These are phyloP conservation scores for Trichophyton benhamiae DNA, from an alignment of 2,329 filamentous ascomycete species.

Conservation along the genomic window DNA sequence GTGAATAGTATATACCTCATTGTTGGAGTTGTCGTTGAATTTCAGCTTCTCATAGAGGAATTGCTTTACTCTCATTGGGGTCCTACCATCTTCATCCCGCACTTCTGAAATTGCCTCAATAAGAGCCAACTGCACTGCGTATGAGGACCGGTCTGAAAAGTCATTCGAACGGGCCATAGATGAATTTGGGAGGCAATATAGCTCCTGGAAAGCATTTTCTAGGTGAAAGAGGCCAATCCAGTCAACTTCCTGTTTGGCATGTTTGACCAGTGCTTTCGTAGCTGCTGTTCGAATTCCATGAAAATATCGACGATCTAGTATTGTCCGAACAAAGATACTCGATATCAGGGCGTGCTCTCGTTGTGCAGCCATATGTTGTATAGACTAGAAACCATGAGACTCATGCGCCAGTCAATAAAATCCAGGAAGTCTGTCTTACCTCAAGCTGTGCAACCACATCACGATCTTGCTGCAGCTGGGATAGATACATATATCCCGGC, in stretches of 20 bases:
- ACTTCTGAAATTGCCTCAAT: constrained; percentile 68
- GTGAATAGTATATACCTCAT: constrained; percentile 37
- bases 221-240: constrained; percentile 77
- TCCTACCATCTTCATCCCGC: constrained; percentile 60
- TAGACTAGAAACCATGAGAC: constrained; percentile 37
- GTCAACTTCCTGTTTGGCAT: constrained; percentile 57
- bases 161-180: constrained; percentile 79
- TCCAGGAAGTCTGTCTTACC: constrained; percentile 23
- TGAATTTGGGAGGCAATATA: constrained; percentile 72
- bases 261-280: constrained; percentile 62
- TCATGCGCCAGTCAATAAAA: background rate
- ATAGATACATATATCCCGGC: constrained; percentile 95
- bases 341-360: constrained; percentile 69
- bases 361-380: constrained; percentile 59
- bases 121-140: constrained; percentile 73
- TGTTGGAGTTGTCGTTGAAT: constrained; percentile 89
- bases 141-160: constrained; percentile 75
- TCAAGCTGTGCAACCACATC: constrained; percentile 81
- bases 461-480: constrained; percentile 89
- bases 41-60: constrained; percentile 83
- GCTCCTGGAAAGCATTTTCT: constrained; percentile 69
- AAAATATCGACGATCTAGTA: constrained; percentile 87
- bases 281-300: constrained; percentile 84
- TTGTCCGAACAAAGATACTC: constrained; percentile 74
- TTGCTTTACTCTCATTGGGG: constrained; percentile 63